Evolutionary conservation across 192 early-diverging fungal genomes (phyloP), one percentile per base, ranked within the genome.

Genomic region (Backusella circina): DNA sequence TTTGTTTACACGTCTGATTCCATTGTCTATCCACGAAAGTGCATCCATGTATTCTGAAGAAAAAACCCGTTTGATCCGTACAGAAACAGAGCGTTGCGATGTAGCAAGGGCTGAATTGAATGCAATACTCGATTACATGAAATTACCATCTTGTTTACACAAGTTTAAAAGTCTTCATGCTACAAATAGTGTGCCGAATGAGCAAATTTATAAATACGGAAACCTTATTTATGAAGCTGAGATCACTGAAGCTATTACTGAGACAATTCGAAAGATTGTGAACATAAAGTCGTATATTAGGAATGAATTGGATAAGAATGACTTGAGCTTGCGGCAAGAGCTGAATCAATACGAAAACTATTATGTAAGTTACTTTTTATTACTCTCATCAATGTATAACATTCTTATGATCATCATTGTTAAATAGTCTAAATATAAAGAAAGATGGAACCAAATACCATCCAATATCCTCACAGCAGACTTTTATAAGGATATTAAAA

Each of bases 21-120:
- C 98, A 1, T 83, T 99, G 51, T 87, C 89, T 12, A 94, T 99
- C 0, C 96, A 98, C 80, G 95, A 98, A 83, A 91, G 93, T 54
- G 87, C 96, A 7, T 95, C 93, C 26, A 67, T 98, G 70, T 99
- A 99, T 76, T 96, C 95, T 30, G 97, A 98, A 78, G 96, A 98
- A 79, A 95, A 97, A 83, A 95, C 95, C 23, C 95, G 96, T 83
- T 75, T 99, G 41, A 86, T 98, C 6, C 90, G 98, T 28, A 79
- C 84, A n/a, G 94, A 96, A 66, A 88, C 90, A n/a, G 95, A 91
- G 71, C 84, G 87, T 76, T 93, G 91, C 37, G 94, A 95, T 61
- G 74, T 90, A 1, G 93, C 95, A 5, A 93, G 97, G 79, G 89
- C 85, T 33, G 96, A 99, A 77, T 79, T 97, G n/a, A 87, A 93